Evolutionary conservation across 257 asterid species (phyloP).

Genomic region (Ballota nigra): DNA sequence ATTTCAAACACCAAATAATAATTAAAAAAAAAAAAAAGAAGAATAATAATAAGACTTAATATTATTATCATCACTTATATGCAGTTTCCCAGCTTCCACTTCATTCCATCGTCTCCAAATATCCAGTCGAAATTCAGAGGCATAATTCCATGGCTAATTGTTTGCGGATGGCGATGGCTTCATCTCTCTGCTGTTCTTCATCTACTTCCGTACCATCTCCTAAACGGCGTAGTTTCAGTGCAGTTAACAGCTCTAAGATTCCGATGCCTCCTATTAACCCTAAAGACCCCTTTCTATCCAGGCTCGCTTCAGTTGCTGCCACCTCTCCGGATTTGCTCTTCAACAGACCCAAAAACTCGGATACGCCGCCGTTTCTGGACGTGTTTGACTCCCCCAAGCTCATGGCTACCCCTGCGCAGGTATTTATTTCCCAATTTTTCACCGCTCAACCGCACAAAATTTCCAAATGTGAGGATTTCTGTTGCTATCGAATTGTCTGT

Average conservation of each 20-base stretch:
- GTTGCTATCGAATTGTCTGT: neutral
- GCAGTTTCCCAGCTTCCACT: neutral
- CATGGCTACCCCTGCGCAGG: constrained; percentile 89
- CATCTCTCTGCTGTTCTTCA: constrained; percentile 49
- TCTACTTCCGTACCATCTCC: constrained; percentile 32
- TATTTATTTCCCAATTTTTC: constrained; percentile 9
- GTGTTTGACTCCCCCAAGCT: constrained; percentile 68
- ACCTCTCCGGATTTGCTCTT: constrained; percentile 58
- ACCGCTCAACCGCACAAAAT: neutral
- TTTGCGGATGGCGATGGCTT: constrained; percentile 58
- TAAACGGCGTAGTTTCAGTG: constrained; percentile 39
- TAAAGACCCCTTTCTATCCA: constrained; percentile 71
- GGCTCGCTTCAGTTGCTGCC: constrained; percentile 75
- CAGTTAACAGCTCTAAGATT: constrained; percentile 38
- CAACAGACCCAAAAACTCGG: constrained; percentile 50
- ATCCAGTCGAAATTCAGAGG: neutral
- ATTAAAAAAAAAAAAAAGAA: too few relatives aligned
- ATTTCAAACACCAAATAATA: too few relatives aligned
- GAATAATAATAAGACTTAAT: too few relatives aligned
- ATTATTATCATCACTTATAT: neutral
- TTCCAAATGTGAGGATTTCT: neutral
- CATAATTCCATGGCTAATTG: constrained; percentile 47
- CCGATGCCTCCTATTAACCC: constrained; percentile 81
- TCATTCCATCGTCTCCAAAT: neutral
- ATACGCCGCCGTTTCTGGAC: constrained; percentile 63